Evolutionary conservation across 1,284 basidiomycete genomes (phyloP).

Genomic region (Stereum hirsutum): DNA sequence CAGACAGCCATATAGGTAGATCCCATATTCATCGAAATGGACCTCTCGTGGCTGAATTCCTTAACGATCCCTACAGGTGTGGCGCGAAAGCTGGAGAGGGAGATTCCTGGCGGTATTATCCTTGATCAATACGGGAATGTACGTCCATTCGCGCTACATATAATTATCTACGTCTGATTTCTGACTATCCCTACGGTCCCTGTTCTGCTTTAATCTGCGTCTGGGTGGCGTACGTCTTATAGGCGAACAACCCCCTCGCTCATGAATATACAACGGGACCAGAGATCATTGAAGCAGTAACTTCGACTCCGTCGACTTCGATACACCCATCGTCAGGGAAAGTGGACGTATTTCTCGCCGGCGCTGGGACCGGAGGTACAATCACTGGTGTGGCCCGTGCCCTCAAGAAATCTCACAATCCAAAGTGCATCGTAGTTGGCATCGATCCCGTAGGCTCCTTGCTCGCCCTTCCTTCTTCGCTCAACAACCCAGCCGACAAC

Average conservation of each 20-base stretch:
- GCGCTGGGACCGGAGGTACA: conserved; percentile 94
- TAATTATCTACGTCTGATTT: background rate
- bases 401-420: conserved; percentile 71
- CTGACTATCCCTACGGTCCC: background rate
- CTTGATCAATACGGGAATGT: conserved; percentile 86
- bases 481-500: conserved; percentile 34
- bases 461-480: conserved; percentile 61
- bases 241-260: conserved; percentile 83
- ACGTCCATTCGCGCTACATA: conserved; percentile 15
- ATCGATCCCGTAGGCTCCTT: conserved; percentile 93
- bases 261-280: conserved; percentile 84
- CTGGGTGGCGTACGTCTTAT: conserved; percentile 7
- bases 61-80: conserved; percentile 69
- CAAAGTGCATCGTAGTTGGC: conserved; percentile 68
- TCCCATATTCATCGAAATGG: conserved; percentile 19
- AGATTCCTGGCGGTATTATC: conserved; percentile 84
- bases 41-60: conserved; percentile 73
- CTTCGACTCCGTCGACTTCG: conserved; percentile 49
- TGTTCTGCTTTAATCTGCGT: background rate
- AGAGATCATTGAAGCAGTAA: conserved; percentile 78
- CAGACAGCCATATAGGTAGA: conserved; percentile 87
- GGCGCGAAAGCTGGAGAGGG: conserved; percentile 66
- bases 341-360: conserved; percentile 81
- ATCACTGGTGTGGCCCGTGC: conserved; percentile 82
- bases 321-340: conserved; percentile 52